Evolutionary conservation across 208 protist species (phyloP).

Genomic region (Blechomonas ayalai): DNA sequence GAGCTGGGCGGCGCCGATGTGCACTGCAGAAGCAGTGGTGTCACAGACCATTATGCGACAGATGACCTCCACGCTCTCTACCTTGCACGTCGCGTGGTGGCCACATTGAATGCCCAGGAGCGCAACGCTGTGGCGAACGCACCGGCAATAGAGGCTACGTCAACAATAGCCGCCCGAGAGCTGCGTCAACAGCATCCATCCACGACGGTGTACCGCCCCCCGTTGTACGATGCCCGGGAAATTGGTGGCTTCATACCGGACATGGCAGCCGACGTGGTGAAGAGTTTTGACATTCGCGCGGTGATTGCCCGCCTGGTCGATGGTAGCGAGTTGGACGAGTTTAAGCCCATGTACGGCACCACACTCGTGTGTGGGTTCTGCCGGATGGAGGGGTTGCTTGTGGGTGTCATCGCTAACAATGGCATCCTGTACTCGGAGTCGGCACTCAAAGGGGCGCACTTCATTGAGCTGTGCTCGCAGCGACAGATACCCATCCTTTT

Average conservation of each 20-base stretch:
- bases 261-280: slow-evolving; percentile 65
- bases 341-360: slow-evolving; percentile 90
- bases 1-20: slow-evolving; percentile 94
- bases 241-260: slow-evolving; percentile 91
- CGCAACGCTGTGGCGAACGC: slow-evolving; percentile 11
- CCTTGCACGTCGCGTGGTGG: slow-evolving; percentile 76
- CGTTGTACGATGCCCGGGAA: slow-evolving; percentile 73
- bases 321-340: slow-evolving; percentile 92
- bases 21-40: slow-evolving; percentile 87
- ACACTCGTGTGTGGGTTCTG: slow-evolving; percentile 93
- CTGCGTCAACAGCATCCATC: slow-evolving; percentile 45
- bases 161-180: slow-evolving; percentile 1
- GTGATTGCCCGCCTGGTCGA: slow-evolving; percentile 93
- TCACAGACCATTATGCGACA: slow-evolving; percentile 91
- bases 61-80: slow-evolving; percentile 89
- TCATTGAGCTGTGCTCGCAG: slow-evolving; percentile 94
- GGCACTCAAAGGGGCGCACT: slow-evolving; percentile 91
- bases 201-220: slow-evolving; percentile 64
- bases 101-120: slow-evolving; percentile 79
- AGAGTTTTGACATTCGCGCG: slow-evolving; percentile 84
- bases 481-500: slow-evolving; percentile 94
- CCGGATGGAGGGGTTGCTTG: slow-evolving; percentile 84
- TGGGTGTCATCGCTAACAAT: slow-evolving; percentile 97
- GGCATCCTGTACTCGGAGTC: slow-evolving; percentile 93
- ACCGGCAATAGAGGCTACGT: slow-evolving; percentile 1